Base-by-base conservation (phyloP, 148 eudicot species). In the Oxyria digyna region DNA sequence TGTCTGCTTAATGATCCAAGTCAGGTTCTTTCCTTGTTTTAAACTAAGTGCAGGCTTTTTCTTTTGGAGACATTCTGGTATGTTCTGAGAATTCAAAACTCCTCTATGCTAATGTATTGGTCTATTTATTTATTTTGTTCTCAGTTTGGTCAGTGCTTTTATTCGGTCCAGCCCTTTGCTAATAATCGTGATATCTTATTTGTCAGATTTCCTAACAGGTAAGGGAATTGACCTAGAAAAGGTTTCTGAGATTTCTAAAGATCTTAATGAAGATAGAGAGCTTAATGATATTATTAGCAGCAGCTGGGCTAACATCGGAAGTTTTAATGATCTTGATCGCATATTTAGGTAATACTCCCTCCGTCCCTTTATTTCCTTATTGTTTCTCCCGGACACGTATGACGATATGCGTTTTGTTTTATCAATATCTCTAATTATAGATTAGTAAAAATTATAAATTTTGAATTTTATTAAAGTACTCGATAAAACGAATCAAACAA, bases 291-390 rank as follows among this genome's bases (percentile, higher is more conserved):
- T 89, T 67, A 87, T 87, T 75, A 84, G 81, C 75, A 85, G 84
- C 75, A 78, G 82, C 70, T 91, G 97, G 97, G 86, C 81, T 74
- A 82, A 79, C 78, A 83, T 91, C 78, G 97, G 88, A 71, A 87
- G 92, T 74, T 89, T 87, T 69, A 90, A 91, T 78, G 97, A 89
- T 80, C 88, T 91, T 54, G 92, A 89, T 74, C 81, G 81, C 65
- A 91, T 91, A 65, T 89, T 91, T 78, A 89, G 97, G 97, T 91
- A 82, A 66, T 9, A 18, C 27, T n/a, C n/a, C n/a, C n/a, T n/a
- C n/a, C n/a, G n/a, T n/a, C n/a, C n/a, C n/a, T n/a, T n/a, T n/a
- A n/a, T n/a, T n/a, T n/a, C n/a, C n/a, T n/a, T n/a, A n/a, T n/a
- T n/a, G n/a, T n/a, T n/a, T n/a, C n/a, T n/a, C n/a, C n/a, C n/a